Percentiles rank a stretch among this genome's conserved stretches.
Conservation (phyloP, 495 filamentous ascomycete species). For the Oidiodendron maius region DNA sequence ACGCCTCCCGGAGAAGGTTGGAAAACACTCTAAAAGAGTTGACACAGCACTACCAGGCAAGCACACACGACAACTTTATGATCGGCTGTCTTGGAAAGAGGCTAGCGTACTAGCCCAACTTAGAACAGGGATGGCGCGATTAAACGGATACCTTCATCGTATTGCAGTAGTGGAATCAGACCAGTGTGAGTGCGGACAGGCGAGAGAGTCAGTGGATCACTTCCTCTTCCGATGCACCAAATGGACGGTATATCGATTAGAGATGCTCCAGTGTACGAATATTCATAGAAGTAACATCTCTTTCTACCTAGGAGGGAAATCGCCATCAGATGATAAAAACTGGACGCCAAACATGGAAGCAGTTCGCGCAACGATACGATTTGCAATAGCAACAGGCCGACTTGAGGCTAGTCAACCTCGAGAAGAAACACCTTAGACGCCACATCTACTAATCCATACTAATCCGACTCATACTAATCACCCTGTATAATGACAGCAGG, state of each 20-base stretch:
- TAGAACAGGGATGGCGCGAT: constrained; percentile 1
- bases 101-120: constrained; percentile 17
- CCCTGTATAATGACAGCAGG: neutral
- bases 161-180: constrained; percentile 1
- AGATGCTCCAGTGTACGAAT: constrained; percentile 29
- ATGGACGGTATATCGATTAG: constrained; percentile 8
- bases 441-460: constrained; percentile 20
- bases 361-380: constrained; percentile 30
- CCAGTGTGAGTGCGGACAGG: constrained; percentile 5
- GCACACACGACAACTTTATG: constrained; percentile 26
- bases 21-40: constrained; percentile 2
- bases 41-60: constrained; percentile 20
- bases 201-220: constrained; percentile 1
- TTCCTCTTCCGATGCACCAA: constrained; percentile 4
- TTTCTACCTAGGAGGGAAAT: constrained; percentile 28
- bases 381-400: constrained; percentile 31
- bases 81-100: constrained; percentile 26
- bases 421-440: constrained; percentile 20
- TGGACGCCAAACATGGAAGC: constrained; percentile 29
- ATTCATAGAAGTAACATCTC: constrained; percentile 29
- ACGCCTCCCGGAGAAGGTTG: constrained; percentile 12
- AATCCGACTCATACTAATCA: constrained; percentile 2
- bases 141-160: neutral
- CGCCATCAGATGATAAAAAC: constrained; percentile 25
- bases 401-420: constrained; percentile 20